A percentile compares a stretch with the other conserved stretches of the same genome.
These are phyloP conservation scores for Pleomassaria siparia DNA, from an alignment of 2,329 filamentous ascomycete genomes.

Conservation along the genomic window DNA sequence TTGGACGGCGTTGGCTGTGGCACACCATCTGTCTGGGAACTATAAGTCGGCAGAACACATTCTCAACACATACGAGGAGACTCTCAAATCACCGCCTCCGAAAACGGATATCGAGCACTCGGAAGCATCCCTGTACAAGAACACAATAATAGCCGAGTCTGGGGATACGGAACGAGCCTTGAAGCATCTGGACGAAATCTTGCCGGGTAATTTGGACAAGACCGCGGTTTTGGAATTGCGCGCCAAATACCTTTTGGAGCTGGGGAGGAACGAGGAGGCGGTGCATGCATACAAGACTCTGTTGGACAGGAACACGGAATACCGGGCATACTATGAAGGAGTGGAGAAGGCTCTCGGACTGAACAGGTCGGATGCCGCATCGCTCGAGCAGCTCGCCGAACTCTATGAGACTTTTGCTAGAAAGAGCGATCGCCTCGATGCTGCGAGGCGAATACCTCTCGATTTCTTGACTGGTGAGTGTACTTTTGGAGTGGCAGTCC, in stretches of 20 bases:
- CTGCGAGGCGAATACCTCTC: conserved; percentile 80
- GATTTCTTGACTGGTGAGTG: conserved; percentile 75
- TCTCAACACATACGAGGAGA: conserved; percentile 89
- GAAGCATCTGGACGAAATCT: conserved; percentile 78
- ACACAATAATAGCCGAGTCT: conserved; percentile 86
- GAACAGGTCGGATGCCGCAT: conserved; percentile 60
- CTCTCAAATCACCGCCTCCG: conserved; percentile 76
- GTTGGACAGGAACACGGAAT: conserved; percentile 84
- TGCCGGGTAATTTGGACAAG: conserved; percentile 79
- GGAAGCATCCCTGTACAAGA: conserved; percentile 93
- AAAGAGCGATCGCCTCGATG: conserved; percentile 81
- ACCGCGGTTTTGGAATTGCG: conserved; percentile 82
- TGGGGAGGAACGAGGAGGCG: conserved; percentile 78
- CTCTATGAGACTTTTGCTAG: conserved; percentile 81
- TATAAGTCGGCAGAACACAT: conserved; percentile 85
- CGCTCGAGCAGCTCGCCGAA: conserved; percentile 69
- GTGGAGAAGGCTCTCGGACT: conserved; percentile 71
- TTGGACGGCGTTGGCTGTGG: conserved; percentile 96
- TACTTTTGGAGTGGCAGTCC: neutral
- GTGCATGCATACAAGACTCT: conserved; percentile 77
- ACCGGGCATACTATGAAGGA: conserved; percentile 80
- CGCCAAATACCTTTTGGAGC: conserved; percentile 78
- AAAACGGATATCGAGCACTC: conserved; percentile 87
- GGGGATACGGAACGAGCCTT: conserved; percentile 81
- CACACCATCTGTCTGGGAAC: conserved; percentile 87